Evolutionary conservation across 2,329 filamentous ascomycete genomes (phyloP).

Genomic region (Aspergillus bombycis): DNA sequence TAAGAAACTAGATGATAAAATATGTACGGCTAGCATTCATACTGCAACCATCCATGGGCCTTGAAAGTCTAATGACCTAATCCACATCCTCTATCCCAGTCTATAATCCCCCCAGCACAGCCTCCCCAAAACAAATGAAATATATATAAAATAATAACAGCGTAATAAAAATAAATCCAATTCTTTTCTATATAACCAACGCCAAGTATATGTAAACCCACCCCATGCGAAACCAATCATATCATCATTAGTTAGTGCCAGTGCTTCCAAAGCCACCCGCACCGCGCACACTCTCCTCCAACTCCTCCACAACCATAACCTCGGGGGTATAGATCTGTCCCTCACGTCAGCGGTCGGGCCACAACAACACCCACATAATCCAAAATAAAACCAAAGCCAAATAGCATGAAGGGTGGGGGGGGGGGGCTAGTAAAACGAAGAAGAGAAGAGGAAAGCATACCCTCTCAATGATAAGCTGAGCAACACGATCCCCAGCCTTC

Average conservation of each 20-base stretch:
- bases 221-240: neutral
- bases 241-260: slow-evolving; percentile 49
- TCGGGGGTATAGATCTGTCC: slow-evolving; percentile 82
- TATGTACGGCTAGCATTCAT: neutral
- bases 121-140: neutral
- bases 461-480: slow-evolving; percentile 90
- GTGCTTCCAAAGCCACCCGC: slow-evolving; percentile 92
- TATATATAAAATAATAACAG: no score
- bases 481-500: slow-evolving; percentile 84
- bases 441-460: slow-evolving; percentile 36
- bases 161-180: neutral
- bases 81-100: neutral
- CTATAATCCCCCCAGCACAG: neutral
- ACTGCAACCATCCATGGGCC: neutral
- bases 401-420: no score
- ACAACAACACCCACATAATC: no score
- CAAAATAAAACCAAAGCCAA: neutral
- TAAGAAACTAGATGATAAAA: neutral
- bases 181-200: slow-evolving; percentile 7
- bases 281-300: slow-evolving; percentile 88
- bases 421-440: neutral
- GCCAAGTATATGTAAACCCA: neutral
- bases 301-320: slow-evolving; percentile 81
- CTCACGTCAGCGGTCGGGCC: neutral
- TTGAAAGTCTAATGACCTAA: no score